These are phyloP conservation scores for Talaromyces amestolkiae DNA, from an alignment of 2,329 filamentous ascomycete genomes.

Conservation along the genomic window DNA sequence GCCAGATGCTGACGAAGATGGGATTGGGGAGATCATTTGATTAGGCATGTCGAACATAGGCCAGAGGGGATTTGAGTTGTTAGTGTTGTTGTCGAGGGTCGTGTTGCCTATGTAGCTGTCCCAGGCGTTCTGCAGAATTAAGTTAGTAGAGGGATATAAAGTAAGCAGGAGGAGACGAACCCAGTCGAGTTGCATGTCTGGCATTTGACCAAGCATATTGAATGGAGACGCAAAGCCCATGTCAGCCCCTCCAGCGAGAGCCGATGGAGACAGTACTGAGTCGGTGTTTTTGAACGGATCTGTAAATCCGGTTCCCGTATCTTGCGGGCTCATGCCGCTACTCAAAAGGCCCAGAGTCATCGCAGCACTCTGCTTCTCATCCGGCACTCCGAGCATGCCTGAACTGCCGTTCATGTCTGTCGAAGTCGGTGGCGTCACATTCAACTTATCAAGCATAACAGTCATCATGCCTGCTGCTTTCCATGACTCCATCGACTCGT, in stretches of 20 bases:
- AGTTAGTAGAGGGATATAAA: constrained; percentile 25
- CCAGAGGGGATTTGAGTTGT: constrained; percentile 39
- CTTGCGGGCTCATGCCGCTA: constrained; percentile 57
- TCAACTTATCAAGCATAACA: constrained; percentile 79
- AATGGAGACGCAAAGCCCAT: constrained; percentile 54
- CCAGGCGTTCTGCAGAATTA: constrained; percentile 58
- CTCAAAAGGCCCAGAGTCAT: constrained; percentile 70
- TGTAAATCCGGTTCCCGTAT: constrained; percentile 31
- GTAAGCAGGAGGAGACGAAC: constrained; percentile 39
- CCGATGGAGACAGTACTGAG: constrained; percentile 27
- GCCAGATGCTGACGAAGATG: background rate
- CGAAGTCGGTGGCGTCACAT: constrained; percentile 25
- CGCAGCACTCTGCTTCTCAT: constrained; percentile 63
- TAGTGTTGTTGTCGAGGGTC: constrained; percentile 35
- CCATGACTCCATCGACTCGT: constrained; percentile 82
- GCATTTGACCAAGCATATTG: constrained; percentile 55
- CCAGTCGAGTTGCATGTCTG: constrained; percentile 59
- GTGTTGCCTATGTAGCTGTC: constrained; percentile 66
- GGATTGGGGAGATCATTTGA: background rate
- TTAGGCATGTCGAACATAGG: constrained; percentile 33
- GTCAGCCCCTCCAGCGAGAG: constrained; percentile 27
- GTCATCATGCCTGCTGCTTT: constrained; percentile 80
- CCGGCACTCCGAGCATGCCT: constrained; percentile 42
- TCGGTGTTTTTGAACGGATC: constrained; percentile 34
- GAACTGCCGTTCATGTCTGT: constrained; percentile 24